Evolutionary conservation across 1,284 basidiomycete genomes (phyloP).

Genomic region (Papiliotrema fonsecae): DNA sequence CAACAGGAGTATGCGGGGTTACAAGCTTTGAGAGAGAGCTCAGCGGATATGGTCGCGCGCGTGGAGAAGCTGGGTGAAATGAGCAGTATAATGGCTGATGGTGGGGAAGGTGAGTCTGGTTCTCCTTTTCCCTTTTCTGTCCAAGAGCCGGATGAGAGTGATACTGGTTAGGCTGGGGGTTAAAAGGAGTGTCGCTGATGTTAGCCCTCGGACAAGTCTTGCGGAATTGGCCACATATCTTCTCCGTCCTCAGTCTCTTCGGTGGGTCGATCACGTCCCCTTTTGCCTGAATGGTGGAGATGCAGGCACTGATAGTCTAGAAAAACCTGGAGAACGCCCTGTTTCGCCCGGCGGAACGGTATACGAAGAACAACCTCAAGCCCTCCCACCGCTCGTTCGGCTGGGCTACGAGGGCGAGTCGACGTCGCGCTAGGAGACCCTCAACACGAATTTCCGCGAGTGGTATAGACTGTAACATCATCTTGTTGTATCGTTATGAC

Average conservation of each 20-base stretch:
- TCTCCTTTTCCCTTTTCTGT: neutral
- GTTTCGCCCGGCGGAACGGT: slow-evolving; percentile 5
- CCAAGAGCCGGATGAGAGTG: neutral
- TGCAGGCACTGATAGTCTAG: slow-evolving; percentile 4
- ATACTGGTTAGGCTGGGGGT: no score
- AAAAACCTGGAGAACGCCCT: slow-evolving; percentile 11
- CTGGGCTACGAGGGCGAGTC: slow-evolving; percentile 19
- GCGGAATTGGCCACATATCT: slow-evolving; percentile 47
- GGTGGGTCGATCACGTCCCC: slow-evolving; percentile 20
- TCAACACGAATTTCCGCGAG: no score
- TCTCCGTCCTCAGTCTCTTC: slow-evolving; percentile 42
- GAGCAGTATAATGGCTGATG: slow-evolving; percentile 48
- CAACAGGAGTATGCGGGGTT: slow-evolving; percentile 47
- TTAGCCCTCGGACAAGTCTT: slow-evolving; percentile 43
- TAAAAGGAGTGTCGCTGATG: neutral
- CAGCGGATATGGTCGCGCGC: slow-evolving; percentile 30
- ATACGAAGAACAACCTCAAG: slow-evolving; percentile 28
- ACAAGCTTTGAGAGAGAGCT: slow-evolving; percentile 41
- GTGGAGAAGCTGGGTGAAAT: slow-evolving; percentile 44
- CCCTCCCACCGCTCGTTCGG: slow-evolving; percentile 35
- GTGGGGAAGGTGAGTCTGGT: slow-evolving; percentile 43
- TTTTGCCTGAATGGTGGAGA: neutral
- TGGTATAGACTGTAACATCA: no score
- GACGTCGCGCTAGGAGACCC: neutral
- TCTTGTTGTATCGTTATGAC: no score